A percentile compares a stretch with the other conserved stretches of the same genome.
phyloP scores from a whole-genome alignment of 441 rosid genomes.

The Eutrema salsugineum region DNA sequence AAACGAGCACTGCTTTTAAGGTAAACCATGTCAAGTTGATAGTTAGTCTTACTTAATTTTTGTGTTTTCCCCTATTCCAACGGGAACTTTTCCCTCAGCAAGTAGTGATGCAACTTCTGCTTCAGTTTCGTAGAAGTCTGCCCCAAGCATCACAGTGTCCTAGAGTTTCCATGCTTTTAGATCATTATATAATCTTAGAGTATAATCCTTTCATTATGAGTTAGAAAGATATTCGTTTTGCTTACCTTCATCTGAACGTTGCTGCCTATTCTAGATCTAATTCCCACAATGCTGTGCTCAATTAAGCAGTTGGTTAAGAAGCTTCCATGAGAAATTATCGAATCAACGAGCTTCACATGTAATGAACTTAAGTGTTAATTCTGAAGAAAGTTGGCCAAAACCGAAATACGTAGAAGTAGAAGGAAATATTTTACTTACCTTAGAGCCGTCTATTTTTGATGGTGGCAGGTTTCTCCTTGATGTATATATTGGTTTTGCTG shows the following conservation, averaged over 20 bases:
- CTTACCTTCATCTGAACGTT: conserved; percentile 76
- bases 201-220: background rate
- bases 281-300: conserved; percentile 86
- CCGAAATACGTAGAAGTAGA: background rate
- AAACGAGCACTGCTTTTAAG: background rate
- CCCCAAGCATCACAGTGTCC: conserved; percentile 97
- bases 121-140: conserved; percentile 86
- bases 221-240: background rate
- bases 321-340: conserved; percentile 89
- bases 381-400: background rate
- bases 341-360: conserved; percentile 62
- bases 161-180: conserved; percentile 28
- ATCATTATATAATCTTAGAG: background rate
- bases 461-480: conserved; percentile 95
- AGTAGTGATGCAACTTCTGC: conserved; percentile 57
- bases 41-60: conserved; percentile 54
- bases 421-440: conserved; percentile 38
- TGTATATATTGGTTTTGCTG: conserved; percentile 82
- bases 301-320: conserved; percentile 61
- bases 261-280: conserved; percentile 71
- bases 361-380: background rate
- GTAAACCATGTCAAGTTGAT: background rate
- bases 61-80: conserved; percentile 87
- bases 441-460: conserved; percentile 66
- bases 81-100: conserved; percentile 73